A percentile compares a stretch with the other conserved stretches of the same genome.
Conservation (phyloP, 2,329 filamentous ascomycete species). For the Sporothrix brasiliensis region DNA sequence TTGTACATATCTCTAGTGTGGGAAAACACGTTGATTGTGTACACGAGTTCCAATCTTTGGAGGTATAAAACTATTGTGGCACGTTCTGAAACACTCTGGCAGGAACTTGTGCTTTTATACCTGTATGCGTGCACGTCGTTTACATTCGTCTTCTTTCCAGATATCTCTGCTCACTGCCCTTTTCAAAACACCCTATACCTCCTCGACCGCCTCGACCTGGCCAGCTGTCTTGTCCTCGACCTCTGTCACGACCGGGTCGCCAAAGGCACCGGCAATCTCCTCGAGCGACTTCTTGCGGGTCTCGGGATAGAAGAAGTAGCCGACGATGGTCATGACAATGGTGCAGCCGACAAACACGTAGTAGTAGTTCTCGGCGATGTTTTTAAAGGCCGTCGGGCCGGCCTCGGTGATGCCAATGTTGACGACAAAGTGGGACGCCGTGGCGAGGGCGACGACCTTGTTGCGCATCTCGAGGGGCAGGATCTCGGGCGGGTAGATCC, state of each 20-base stretch:
- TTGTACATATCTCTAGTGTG: neutral
- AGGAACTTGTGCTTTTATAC: no score
- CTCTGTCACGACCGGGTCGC: slow-evolving; percentile 48
- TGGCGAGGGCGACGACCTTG: slow-evolving; percentile 59
- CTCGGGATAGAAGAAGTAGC: slow-evolving; percentile 59
- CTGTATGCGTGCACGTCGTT: no score
- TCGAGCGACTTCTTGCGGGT: slow-evolving; percentile 53
- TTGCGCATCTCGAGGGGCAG: slow-evolving; percentile 56
- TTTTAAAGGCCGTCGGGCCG: slow-evolving; percentile 59
- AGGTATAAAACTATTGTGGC: no score
- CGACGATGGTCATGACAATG: slow-evolving; percentile 53
- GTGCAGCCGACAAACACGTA: slow-evolving; percentile 61
- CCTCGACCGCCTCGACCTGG: slow-evolving; percentile 13
- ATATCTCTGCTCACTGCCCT: no score
- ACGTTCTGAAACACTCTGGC: no score
- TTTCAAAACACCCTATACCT: neutral
- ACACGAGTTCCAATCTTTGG: no score
- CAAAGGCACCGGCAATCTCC: slow-evolving; percentile 54
- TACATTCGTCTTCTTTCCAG: neutral
- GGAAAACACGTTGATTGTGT: neutral
- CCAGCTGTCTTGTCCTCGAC: slow-evolving; percentile 5
- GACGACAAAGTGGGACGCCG: slow-evolving; percentile 57
- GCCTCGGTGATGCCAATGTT: slow-evolving; percentile 59
- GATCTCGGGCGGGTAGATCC: slow-evolving; percentile 60
- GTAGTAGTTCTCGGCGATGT: slow-evolving; percentile 61